These are phyloP conservation scores for Zalaria sp. DNA, from an alignment of 2,329 filamentous ascomycete genomes.

Conservation along the genomic window DNA sequence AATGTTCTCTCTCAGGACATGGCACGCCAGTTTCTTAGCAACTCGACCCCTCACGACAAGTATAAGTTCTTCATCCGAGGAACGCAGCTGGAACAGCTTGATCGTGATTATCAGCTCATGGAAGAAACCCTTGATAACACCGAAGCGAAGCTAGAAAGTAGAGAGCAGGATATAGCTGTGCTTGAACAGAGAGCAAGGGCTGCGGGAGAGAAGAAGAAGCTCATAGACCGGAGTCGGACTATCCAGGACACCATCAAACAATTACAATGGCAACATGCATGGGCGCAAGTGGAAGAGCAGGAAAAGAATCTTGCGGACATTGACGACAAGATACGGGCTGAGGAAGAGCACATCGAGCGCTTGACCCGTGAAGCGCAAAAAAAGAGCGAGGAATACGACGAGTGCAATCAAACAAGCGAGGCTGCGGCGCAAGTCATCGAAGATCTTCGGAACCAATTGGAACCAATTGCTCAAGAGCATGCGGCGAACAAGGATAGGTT, in stretches of 20 bases:
- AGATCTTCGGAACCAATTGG: constrained; percentile 20
- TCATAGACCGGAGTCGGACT: constrained; percentile 50
- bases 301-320: constrained; percentile 34
- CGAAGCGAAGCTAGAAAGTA: constrained; percentile 46
- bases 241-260: constrained; percentile 48
- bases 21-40: constrained; percentile 82
- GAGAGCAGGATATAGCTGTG: constrained; percentile 47
- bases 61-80: constrained; percentile 96
- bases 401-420: constrained; percentile 25
- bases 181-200: constrained; percentile 46
- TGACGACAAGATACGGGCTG: constrained; percentile 15
- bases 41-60: constrained; percentile 68
- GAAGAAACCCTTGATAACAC: constrained; percentile 65
- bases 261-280: constrained; percentile 58
- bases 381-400: constrained; percentile 27
- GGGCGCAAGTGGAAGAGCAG: constrained; percentile 70
- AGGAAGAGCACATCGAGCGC: constrained; percentile 34
- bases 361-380: constrained; percentile 30
- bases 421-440: constrained; percentile 20
- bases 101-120: constrained; percentile 79
- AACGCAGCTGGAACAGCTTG: constrained; percentile 82
- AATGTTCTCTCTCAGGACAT: constrained; percentile 93
- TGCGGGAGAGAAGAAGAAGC: constrained; percentile 49
- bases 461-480: constrained; percentile 32
- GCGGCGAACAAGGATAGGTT: constrained; percentile 37